Conservation (phyloP, 2,329 filamentous ascomycete genomes). For the Neophaeococcomyces mojaviensis region DNA sequence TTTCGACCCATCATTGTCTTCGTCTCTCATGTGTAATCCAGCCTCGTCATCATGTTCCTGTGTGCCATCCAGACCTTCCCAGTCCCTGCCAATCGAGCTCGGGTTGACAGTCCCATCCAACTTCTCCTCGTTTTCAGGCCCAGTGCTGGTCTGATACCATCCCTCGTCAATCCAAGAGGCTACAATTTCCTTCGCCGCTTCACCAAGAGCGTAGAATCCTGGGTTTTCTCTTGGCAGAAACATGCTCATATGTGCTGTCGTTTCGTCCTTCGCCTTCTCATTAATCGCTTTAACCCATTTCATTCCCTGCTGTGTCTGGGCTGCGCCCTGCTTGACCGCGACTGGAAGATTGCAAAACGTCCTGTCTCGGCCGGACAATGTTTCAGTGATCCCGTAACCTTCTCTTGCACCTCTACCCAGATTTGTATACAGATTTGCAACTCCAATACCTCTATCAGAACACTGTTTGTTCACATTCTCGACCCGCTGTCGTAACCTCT, state of each 20-base stretch:
- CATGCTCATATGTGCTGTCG: slow-evolving; percentile 62
- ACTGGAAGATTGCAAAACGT: slow-evolving; percentile 80
- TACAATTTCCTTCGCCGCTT: slow-evolving; percentile 32
- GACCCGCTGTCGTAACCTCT: slow-evolving; percentile 71
- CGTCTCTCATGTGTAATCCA: slow-evolving; percentile 20
- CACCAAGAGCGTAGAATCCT: slow-evolving; percentile 34
- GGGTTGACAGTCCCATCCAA: slow-evolving; percentile 11
- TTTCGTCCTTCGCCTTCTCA: slow-evolving; percentile 70
- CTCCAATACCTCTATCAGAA: slow-evolving; percentile 28
- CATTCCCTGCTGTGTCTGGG: slow-evolving; percentile 19
- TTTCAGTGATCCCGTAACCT: slow-evolving; percentile 41
- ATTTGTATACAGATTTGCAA: slow-evolving; percentile 77
- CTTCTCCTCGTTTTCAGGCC: slow-evolving; percentile 17
- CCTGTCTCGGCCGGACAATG: slow-evolving; percentile 51
- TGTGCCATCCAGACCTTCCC: slow-evolving; percentile 15
- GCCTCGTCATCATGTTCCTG: slow-evolving; percentile 11
- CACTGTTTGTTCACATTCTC: slow-evolving; percentile 57
- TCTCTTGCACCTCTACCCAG: slow-evolving; percentile 60
- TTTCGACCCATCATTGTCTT: slow-evolving; percentile 8
- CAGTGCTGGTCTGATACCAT: slow-evolving; percentile 22
- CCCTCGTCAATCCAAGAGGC: slow-evolving; percentile 29
- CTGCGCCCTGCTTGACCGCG: slow-evolving; percentile 15
- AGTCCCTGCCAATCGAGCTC: slow-evolving; percentile 11
- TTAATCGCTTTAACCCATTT: slow-evolving; percentile 69
- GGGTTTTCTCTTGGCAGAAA: slow-evolving; percentile 39